Evolutionary conservation across 2,329 filamentous ascomycete species (phyloP).

Genomic region (Chrysoporthe cubensis): DNA sequence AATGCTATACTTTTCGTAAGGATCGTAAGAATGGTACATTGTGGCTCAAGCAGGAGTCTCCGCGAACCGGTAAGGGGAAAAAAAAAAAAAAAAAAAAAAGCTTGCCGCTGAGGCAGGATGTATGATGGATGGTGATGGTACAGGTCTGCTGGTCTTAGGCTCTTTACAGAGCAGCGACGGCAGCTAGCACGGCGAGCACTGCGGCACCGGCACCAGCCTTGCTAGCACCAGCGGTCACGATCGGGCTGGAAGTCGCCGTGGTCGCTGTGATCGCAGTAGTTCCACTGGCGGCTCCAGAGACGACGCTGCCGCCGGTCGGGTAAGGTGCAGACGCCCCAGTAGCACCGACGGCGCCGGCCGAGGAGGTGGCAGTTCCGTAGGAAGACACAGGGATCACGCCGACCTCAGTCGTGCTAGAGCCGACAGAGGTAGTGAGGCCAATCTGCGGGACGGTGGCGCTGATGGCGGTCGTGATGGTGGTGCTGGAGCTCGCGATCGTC

Average conservation of each 20-base stretch:
- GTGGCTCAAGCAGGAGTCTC: constrained; percentile 23
- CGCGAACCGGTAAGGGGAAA: constrained; percentile 15
- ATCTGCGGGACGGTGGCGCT: constrained; percentile 54
- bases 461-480: constrained; percentile 51
- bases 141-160: constrained; percentile 5
- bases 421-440: constrained; percentile 47
- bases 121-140: constrained; percentile 5
- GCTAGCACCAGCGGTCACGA: constrained; percentile 39
- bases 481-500: constrained; percentile 55
- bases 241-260: constrained; percentile 37
- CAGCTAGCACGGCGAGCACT: constrained; percentile 48
- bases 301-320: constrained; percentile 32
- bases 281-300: constrained; percentile 36
- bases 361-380: constrained; percentile 34
- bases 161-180: constrained; percentile 52
- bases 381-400: constrained; percentile 47
- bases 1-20: constrained; percentile 51
- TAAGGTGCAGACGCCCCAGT: constrained; percentile 32
- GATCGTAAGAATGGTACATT: constrained; percentile 60
- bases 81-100: constrained; percentile 22
- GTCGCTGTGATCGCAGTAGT: constrained; percentile 41
- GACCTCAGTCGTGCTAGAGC: constrained; percentile 39
- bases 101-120: constrained; percentile 18
- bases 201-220: constrained; percentile 49
- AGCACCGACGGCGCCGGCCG: constrained; percentile 31